Conservation (phyloP, 2,329 filamentous ascomycete genomes). For the Nectriaceae sp. region DNA sequence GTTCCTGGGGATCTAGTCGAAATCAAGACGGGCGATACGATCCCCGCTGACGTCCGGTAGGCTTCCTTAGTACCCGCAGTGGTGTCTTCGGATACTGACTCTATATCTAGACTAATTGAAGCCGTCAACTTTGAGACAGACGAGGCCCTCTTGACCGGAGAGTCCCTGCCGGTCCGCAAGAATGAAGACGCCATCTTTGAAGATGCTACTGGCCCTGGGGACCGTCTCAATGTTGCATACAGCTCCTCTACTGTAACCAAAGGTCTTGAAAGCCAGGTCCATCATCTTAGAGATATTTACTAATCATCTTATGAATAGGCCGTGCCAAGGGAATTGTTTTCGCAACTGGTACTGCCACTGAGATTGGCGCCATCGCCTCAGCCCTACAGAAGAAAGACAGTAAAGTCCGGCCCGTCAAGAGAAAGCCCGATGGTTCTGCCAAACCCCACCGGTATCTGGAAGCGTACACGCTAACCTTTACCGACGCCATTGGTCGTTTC, state of each 20-base stretch:
- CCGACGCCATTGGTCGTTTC: conserved; percentile 59
- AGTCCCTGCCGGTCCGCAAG: conserved; percentile 58
- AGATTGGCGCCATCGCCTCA: conserved; percentile 61
- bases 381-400: conserved; percentile 14
- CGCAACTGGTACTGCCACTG: conserved; percentile 59
- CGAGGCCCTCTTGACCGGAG: conserved; percentile 61
- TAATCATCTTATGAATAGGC: too few relatives aligned
- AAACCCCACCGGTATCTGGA: conserved; percentile 53
- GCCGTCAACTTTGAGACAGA: conserved; percentile 66
- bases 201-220: conserved; percentile 42
- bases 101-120: too few relatives aligned
- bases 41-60: conserved; percentile 58
- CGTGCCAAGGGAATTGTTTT: conserved; percentile 59
- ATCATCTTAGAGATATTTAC: too few relatives aligned
- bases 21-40: conserved; percentile 53
- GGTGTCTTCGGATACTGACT: too few relatives aligned
- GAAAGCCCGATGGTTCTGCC: conserved; percentile 52
- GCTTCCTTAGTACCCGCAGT: too few relatives aligned
- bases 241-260: conserved; percentile 61
- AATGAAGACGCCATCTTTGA: too few relatives aligned
- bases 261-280: conserved; percentile 56
- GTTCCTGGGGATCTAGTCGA: conserved; percentile 58
- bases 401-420: conserved; percentile 49
- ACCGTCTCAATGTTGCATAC: conserved; percentile 60
- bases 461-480: conserved; percentile 50